Percentiles rank a stretch among this genome's conserved stretches.
Evolutionary conservation across 495 filamentous ascomycete species (phyloP).

Genomic region (Penicillium robsamsonii): DNA sequence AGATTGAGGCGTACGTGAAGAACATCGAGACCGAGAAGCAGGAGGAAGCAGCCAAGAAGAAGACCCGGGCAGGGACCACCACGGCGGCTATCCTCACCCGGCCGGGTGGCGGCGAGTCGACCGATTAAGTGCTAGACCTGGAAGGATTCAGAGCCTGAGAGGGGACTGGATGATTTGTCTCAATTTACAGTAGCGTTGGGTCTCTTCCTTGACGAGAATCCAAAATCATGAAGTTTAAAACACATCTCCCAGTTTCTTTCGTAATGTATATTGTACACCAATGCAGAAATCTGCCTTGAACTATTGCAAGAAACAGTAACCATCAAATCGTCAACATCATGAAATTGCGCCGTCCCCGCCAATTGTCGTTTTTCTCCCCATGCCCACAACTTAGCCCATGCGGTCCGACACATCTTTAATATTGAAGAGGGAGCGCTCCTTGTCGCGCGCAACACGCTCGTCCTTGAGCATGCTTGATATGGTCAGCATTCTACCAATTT

Average conservation of each 20-base stretch:
- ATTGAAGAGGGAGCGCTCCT: constrained; percentile 67
- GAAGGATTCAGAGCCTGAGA: constrained; percentile 8
- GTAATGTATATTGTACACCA: constrained; percentile 28
- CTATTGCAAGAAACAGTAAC: constrained; percentile 19
- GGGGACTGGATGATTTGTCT: constrained; percentile 19
- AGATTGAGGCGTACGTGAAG: constrained; percentile 95
- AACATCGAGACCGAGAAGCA: constrained; percentile 99
- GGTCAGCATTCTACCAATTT: constrained; percentile 10
- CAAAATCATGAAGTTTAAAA: constrained; percentile 29
- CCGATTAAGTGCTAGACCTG: constrained; percentile 16
- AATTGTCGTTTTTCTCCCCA: neutral
- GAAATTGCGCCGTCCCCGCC: constrained; percentile 11
- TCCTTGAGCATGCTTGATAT: constrained; percentile 83
- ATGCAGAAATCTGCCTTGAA: constrained; percentile 12
- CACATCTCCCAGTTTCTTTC: constrained; percentile 7
- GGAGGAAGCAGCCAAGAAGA: constrained; percentile 96
- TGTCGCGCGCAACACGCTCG: constrained; percentile 67
- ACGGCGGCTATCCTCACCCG: constrained; percentile 76
- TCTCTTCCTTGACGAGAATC: constrained; percentile 26
- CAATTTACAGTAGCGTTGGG: constrained; percentile 34
- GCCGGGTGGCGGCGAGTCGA: constrained; percentile 50
- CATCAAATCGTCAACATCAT: constrained; percentile 38
- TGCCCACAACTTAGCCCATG: constrained; percentile 54
- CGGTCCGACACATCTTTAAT: constrained; percentile 69
- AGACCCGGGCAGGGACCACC: constrained; percentile 76